Evolutionary conservation across 306 rosid species (phyloP).

Genomic region (Cucurbita moschata): DNA sequence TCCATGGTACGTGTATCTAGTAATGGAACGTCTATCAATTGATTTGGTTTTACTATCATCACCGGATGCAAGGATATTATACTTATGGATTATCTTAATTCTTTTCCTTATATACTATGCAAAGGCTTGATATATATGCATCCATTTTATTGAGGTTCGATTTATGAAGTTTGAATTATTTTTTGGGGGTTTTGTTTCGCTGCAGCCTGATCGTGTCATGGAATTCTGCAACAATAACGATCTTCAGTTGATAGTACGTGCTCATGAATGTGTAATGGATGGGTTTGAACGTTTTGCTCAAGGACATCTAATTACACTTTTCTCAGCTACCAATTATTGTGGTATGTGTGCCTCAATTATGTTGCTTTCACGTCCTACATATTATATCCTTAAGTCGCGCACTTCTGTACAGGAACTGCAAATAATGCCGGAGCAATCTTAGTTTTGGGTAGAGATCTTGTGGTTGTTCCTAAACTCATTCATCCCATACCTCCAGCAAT

Average conservation of each 20-base stretch:
- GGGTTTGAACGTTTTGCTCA: constrained; percentile 99
- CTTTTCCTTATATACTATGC: neutral
- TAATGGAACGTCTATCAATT: neutral
- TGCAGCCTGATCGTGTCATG: constrained; percentile 99
- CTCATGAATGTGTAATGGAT: constrained; percentile 99
- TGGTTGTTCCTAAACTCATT: constrained; percentile 94
- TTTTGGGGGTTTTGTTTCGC: constrained; percentile 1
- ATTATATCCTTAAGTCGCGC: neutral
- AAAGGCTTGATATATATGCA: neutral
- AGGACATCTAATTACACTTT: constrained; percentile 93
- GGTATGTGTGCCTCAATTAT: constrained; percentile 30
- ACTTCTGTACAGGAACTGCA: constrained; percentile 59
- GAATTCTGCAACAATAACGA: constrained; percentile 98
- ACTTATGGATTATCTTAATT: neutral
- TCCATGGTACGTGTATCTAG: neutral
- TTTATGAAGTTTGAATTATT: neutral
- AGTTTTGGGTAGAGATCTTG: constrained; percentile 97
- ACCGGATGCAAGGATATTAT: neutral
- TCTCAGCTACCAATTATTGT: constrained; percentile 96
- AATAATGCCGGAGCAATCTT: constrained; percentile 97
- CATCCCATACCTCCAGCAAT: constrained; percentile 96
- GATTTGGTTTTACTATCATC: neutral
- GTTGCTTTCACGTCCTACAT: neutral
- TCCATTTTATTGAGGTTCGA: neutral
- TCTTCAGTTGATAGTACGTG: constrained; percentile 96